Base-by-base conservation (phyloP, 352 stramenopile species). In the Pythium inflatum region DNA sequence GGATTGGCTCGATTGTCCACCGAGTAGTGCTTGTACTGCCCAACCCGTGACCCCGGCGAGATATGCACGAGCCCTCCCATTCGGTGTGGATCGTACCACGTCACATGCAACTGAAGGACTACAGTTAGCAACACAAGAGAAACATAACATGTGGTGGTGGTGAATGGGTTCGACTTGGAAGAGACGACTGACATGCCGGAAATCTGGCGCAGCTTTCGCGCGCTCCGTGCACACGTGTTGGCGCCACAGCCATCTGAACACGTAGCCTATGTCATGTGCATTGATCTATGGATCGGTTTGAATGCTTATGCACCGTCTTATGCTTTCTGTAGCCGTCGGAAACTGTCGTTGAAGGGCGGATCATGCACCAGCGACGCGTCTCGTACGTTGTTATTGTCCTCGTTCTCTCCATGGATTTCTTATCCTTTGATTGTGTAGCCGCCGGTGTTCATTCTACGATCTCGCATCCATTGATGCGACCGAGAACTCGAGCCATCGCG, bases 361-460 rank as follows among this genome's bases (percentile, higher is more conserved):
- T 94, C 14, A 84, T 92, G 81, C 87, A 92, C 63, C 74, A 84
- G 66, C 83, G 87, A 0, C 82, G 85, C 28, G 83, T 94, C 70
- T 90, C 82, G 82, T 90, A 73, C 54, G 79, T 78, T 20, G 4
- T 30, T 38, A 31, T 18, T 22, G 1, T 45, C 2, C 30, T 51
- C 6, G 13, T 45, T 38, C 20, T 28, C n/a, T 36, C 12, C 36
- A 56, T 18, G 22, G 18, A 22, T 65, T 16, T 22, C 33, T 40
- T 3, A 59, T 1, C 38, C 16, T 20, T 12, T 14, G 28, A 22
- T 31, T 24, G 27, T 46, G 5, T 36, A 92, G 86, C 25, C 81
- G 83, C 16, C 89, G 80, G 62, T 92, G 83, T 62, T 90, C 79
- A 20, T 94, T 94, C 77, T 92, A 83, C 41, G 87, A 94, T 68